Conservation (phyloP, 352 stramenopile species). For the Phytophthora citrophthora region DNA sequence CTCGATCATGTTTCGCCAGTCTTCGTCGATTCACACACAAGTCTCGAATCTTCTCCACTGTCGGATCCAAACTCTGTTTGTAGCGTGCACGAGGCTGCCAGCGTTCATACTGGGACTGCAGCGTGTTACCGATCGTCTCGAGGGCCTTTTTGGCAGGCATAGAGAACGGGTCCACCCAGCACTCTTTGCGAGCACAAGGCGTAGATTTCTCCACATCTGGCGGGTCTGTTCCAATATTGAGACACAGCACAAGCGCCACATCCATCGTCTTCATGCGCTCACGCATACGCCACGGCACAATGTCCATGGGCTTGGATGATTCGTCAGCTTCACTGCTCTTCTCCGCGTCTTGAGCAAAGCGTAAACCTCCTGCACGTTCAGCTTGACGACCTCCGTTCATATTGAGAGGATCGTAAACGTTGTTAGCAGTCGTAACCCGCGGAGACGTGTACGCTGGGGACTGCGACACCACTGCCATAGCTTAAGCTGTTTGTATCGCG, state of each 20-base stretch:
- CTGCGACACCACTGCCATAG: conserved; percentile 43
- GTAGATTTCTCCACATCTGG: conserved; percentile 97
- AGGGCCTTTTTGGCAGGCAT: conserved; percentile 95
- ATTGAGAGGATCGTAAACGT: conserved; percentile 16
- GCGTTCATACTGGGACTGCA: conserved; percentile 96
- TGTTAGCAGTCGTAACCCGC: conserved; percentile 11
- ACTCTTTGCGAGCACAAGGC: conserved; percentile 97
- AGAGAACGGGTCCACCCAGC: conserved; percentile 97
- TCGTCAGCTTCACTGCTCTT: conserved; percentile 35
- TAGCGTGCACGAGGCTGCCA: conserved; percentile 96
- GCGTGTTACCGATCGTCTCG: conserved; percentile 95
- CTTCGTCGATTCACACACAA: conserved; percentile 94
- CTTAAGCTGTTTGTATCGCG: background rate
- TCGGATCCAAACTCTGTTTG: conserved; percentile 95
- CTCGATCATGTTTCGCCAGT: conserved; percentile 92
- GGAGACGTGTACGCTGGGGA: conserved; percentile 22
- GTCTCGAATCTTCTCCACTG: conserved; percentile 95
- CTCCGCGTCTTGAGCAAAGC: conserved; percentile 61
- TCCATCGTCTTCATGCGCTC: conserved; percentile 93
- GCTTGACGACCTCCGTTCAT: conserved; percentile 10
- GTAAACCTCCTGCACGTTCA: conserved; percentile 60
- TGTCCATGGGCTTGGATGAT: conserved; percentile 39
- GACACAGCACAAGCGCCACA: conserved; percentile 96
- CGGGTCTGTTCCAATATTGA: conserved; percentile 98
- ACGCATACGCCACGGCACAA: conserved; percentile 86